Percentiles rank a stretch among this genome's conserved stretches.
phyloP scores from a whole-genome alignment of 2,329 filamentous ascomycete species.

The Neonectria faginata region DNA sequence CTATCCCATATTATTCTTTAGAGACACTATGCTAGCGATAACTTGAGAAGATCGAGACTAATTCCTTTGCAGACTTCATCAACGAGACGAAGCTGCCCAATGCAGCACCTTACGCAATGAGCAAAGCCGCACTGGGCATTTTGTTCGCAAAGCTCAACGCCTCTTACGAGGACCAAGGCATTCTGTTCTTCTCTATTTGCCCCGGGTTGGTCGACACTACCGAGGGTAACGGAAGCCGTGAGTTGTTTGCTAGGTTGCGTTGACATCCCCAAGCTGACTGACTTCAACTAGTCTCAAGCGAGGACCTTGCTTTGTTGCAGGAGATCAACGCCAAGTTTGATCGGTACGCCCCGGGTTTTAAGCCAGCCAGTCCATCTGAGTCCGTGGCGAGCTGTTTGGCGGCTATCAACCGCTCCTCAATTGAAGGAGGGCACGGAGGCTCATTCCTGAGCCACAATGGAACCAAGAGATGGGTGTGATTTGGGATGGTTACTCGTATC shows the following conservation, averaged over 20 bases:
- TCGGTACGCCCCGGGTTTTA: neutral
- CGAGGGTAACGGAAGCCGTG: neutral
- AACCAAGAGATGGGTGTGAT: neutral
- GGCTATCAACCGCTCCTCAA: neutral
- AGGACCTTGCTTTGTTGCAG: neutral
- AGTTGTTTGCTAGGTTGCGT: neutral
- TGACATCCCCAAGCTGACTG: neutral
- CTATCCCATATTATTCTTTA: neutral
- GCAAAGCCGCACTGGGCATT: neutral
- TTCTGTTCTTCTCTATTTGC: neutral
- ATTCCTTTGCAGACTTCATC: conserved; percentile 1
- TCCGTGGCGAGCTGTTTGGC: neutral
- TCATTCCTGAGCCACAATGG: neutral
- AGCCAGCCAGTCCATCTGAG: neutral
- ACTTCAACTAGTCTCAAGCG: neutral
- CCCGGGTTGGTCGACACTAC: neutral
- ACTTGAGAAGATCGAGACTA: neutral
- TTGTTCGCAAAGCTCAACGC: conserved; percentile 3
- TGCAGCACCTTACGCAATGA: neutral
- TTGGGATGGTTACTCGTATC: too few relatives aligned
- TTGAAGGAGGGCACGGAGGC: conserved; percentile 6
- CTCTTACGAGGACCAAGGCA: neutral
- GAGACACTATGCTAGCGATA: neutral
- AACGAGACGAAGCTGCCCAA: neutral
- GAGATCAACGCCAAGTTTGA: neutral